These are phyloP conservation scores for Penicillium sp. DNA, from an alignment of 2,329 filamentous ascomycete species.

Conservation along the genomic window DNA sequence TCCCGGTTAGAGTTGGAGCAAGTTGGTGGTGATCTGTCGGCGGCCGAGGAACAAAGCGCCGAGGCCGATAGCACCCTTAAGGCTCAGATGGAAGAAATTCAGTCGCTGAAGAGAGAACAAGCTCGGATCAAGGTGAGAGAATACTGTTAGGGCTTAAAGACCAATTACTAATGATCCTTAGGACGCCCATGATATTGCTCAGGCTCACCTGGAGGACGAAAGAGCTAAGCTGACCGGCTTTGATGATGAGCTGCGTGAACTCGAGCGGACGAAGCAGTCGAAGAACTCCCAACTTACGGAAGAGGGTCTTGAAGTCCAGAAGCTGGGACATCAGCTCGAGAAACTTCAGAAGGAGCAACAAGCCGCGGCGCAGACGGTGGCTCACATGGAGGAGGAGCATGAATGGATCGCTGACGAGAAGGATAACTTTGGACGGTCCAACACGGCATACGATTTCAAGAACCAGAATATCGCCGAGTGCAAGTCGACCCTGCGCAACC, in stretches of 20 bases:
- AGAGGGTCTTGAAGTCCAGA: constrained; percentile 87
- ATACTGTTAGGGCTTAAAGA: too few relatives aligned
- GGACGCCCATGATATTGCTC: constrained; percentile 70
- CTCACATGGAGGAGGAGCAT: constrained; percentile 73
- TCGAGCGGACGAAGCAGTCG: constrained; percentile 73
- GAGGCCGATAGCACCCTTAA: constrained; percentile 71
- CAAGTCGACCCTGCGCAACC: constrained; percentile 71
- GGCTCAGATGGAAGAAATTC: constrained; percentile 71
- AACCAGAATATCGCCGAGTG: constrained; percentile 86
- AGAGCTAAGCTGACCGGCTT: constrained; percentile 85
- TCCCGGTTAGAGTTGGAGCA: constrained; percentile 86
- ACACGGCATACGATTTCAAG: constrained; percentile 87
- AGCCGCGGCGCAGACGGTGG: constrained; percentile 62
- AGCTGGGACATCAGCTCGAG: constrained; percentile 83
- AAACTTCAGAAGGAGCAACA: constrained; percentile 90
- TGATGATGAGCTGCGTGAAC: constrained; percentile 78
- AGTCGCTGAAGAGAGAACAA: constrained; percentile 63
- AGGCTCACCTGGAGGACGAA: constrained; percentile 79
- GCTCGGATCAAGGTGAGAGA: too few relatives aligned
- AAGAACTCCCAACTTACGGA: constrained; percentile 83
- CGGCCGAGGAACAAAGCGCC: constrained; percentile 78
- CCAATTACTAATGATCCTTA: constrained; percentile 25
- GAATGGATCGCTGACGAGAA: constrained; percentile 93
- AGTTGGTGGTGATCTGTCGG: constrained; percentile 72
- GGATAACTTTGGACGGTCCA: constrained; percentile 77